Evolutionary conservation across 176 grass and related monocot genomes (phyloP), one percentile per base, ranked within the genome.

Genomic region (Coix lacrymajobi): DNA sequence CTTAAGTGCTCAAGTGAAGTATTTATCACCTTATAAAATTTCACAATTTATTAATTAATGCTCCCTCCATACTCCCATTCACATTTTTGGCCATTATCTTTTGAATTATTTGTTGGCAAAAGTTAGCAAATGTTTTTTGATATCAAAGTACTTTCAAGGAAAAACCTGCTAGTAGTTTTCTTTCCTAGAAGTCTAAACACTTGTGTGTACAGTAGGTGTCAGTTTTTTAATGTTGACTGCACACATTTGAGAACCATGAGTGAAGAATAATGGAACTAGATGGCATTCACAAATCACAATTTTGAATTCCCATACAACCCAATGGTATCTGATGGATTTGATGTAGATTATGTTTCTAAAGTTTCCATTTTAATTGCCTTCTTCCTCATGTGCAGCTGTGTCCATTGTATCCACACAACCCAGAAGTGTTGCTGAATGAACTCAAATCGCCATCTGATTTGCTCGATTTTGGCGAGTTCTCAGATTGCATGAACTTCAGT

Each of bases 331-430:
- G 19, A 65, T 25, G 31, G 12, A 33, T 67, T 32, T 75, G 28
- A 74, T 52, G 20, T 71, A 24, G 22, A 16, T 39, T 66, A 14
- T 66, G 7, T 72, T 75, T 39, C 32, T 54, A 24, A 49, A 64
- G 20, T 84, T 75, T 66, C 29, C n/a, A 15, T 38, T 49, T 63
- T 62, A 63, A 63, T 7, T 31, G 28, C 14, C 29, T 61, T 84
- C 32, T 25, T 32, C 67, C 57, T 49, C 3, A 4, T 26, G 65
- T n/a, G 49, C 92, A 97, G 95, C 38, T 97, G 41, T 97, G 92
- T 77, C 95, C 95, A 31, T 83, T 97, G 25, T 94, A 97, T 83
- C 90, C 95, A 81, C 95, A 97, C 87, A 97, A 94, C 66, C 92
- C 92, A 0, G 95, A 94, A 70, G 88, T 97, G 71, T 80, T 94